These are phyloP conservation scores for Ramularia endophylla DNA, from an alignment of 2,329 filamentous ascomycete species.

Conservation along the genomic window DNA sequence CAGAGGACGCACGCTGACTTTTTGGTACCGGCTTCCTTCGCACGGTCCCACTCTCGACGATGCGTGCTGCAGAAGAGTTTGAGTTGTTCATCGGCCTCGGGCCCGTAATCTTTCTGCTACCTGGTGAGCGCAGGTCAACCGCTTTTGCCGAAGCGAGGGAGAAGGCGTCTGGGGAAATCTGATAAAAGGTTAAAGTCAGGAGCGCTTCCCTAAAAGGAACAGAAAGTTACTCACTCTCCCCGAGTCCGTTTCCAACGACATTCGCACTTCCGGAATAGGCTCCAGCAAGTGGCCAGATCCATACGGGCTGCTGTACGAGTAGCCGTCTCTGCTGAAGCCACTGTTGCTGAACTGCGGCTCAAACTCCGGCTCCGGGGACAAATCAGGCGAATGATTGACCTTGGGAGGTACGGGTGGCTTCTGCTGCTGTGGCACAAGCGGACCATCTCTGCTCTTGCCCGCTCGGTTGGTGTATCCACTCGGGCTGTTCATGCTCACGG, in stretches of 20 bases:
- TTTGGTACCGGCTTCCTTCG: constrained; percentile 25
- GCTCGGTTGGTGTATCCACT: constrained; percentile 35
- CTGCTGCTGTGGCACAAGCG: constrained; percentile 47
- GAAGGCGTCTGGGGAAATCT: constrained; percentile 26
- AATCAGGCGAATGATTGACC: constrained; percentile 16
- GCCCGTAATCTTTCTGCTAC: constrained; percentile 43
- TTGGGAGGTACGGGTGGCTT: constrained; percentile 20
- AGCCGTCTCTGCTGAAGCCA: constrained; percentile 29
- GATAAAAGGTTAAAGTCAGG: background rate
- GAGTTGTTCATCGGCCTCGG: constrained; percentile 42
- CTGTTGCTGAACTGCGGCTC: constrained; percentile 31
- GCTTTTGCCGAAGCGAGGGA: constrained; percentile 22
- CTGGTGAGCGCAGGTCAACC: constrained; percentile 28
- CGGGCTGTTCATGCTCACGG: constrained; percentile 26
- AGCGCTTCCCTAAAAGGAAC: background rate
- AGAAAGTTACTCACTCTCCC: constrained; percentile 22
- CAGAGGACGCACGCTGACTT: constrained; percentile 16
- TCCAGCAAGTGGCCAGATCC: constrained; percentile 38
- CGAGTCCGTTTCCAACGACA: constrained; percentile 44
- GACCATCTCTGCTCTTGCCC: constrained; percentile 52
- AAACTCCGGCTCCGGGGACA: constrained; percentile 17
- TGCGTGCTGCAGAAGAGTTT: background rate
- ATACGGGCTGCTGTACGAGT: constrained; percentile 30
- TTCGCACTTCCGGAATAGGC: constrained; percentile 48
- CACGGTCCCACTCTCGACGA: constrained; percentile 18